phyloP scores from a whole-genome alignment of 139 green algal genomes.

The Microglena sp. region DNA sequence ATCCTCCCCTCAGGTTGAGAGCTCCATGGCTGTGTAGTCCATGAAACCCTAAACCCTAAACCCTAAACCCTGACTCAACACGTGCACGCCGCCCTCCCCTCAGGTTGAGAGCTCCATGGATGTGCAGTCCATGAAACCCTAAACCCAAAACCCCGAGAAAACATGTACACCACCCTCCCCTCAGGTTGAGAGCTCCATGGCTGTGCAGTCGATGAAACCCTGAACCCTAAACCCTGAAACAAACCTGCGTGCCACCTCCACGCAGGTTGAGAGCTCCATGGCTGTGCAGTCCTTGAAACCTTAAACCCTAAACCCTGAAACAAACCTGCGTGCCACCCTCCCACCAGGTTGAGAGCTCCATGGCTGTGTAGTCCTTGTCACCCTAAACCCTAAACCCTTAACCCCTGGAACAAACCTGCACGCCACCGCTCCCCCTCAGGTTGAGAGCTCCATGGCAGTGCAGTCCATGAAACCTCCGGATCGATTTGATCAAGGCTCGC shows the following conservation, averaged over 20 bases:
- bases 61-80: not conserved
- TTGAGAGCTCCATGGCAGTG: constrained; percentile 65
- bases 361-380: constrained; percentile 76
- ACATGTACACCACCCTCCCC: no score
- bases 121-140: no score
- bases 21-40: constrained; percentile 57
- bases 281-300: constrained; percentile 78
- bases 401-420: not conserved
- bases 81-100: not conserved
- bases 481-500: constrained; percentile 81
- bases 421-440: constrained; percentile 30
- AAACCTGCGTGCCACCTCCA: no score
- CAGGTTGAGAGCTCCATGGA: no score
- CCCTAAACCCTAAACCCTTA: constrained; percentile 36
- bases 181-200: no score
- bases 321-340: not conserved
- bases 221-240: no score
- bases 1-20: constrained; percentile 72
- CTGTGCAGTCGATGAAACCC: no score
- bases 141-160: no score
- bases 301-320: not conserved
- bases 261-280: constrained; percentile 68
- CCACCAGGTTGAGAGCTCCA: constrained; percentile 67
- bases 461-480: constrained; percentile 78
- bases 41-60: constrained; percentile 84